Evolutionary conservation across 2,329 filamentous ascomycete species (phyloP).

Genomic region (Massarina eburnea): DNA sequence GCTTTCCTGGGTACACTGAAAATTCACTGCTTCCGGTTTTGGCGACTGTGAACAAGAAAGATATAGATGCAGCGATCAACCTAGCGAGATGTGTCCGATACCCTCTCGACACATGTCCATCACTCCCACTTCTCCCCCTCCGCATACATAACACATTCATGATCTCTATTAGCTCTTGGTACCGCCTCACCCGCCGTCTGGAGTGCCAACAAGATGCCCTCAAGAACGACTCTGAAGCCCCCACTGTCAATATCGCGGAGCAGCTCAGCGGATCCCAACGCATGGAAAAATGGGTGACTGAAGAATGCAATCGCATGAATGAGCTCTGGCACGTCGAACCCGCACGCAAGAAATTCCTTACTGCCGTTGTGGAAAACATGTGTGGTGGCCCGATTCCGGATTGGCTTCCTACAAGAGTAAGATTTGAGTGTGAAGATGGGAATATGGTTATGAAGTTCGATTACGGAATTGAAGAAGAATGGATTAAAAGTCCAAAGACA

Average conservation of each 20-base stretch:
- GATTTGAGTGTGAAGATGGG: constrained; percentile 30
- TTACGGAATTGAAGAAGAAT: constrained; percentile 5
- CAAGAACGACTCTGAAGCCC: not conserved
- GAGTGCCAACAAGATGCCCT: not conserved
- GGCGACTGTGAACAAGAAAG: constrained; percentile 14
- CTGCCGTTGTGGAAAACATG: constrained; percentile 26
- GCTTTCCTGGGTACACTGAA: constrained; percentile 20
- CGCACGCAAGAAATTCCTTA: constrained; percentile 21
- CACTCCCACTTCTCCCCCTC: constrained; percentile 27
- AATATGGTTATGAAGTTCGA: constrained; percentile 34
- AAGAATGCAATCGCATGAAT: constrained; percentile 26
- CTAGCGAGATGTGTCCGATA: constrained; percentile 26
- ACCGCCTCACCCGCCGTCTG: constrained; percentile 18
- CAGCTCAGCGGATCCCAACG: constrained; percentile 13
- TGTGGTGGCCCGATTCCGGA: constrained; percentile 28
- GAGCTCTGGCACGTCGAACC: constrained; percentile 22
- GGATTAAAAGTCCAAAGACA: not conserved
- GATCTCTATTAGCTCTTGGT: constrained; percentile 29
- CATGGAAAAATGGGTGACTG: constrained; percentile 26
- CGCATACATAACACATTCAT: constrained; percentile 32
- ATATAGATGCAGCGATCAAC: constrained; percentile 21
- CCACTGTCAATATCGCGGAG: not conserved
- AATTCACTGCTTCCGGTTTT: constrained; percentile 21
- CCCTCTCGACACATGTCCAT: constrained; percentile 19
- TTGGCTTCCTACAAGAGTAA: constrained; percentile 30